Conservation (phyloP, 108 stramenopile species). For the Cyclotella choctawhatcheeana region DNA sequence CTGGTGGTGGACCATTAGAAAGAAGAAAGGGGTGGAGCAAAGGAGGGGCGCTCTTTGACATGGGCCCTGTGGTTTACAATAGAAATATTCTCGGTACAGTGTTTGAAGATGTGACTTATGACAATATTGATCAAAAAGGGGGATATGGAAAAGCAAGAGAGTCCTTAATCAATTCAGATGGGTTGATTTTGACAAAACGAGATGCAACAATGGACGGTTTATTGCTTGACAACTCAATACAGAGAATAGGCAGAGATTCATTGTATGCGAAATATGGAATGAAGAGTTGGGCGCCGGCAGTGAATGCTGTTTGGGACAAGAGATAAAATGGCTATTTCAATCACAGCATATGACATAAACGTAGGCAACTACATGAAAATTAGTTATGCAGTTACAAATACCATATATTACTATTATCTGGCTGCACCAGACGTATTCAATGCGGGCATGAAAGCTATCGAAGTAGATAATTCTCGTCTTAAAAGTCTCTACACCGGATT, state of each 20-base stretch:
- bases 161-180: conserved; percentile 6
- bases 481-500: background rate
- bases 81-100: conserved; percentile 7
- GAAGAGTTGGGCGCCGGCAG: conserved; percentile 18
- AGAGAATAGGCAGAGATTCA: background rate
- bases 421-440: too few relatives aligned
- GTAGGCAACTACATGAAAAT: too few relatives aligned
- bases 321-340: too few relatives aligned
- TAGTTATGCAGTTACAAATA: too few relatives aligned
- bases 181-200: conserved; percentile 19
- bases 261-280: conserved; percentile 20
- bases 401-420: too few relatives aligned
- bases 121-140: background rate
- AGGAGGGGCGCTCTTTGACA: conserved; percentile 22
- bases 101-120: conserved; percentile 13
- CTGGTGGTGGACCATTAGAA: conserved; percentile 6
- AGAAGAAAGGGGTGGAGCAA: conserved; percentile 27
- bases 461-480: background rate
- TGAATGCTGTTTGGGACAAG: conserved; percentile 16
- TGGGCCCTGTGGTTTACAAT: conserved; percentile 27
- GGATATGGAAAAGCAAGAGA: conserved; percentile 12
- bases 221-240: conserved; percentile 11
- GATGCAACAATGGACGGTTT: conserved; percentile 4
- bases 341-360: too few relatives aligned
- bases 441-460: too few relatives aligned